phyloP scores from a whole-genome alignment of 108 stramenopile species.

The Chaetoceros tenuissimus region DNA sequence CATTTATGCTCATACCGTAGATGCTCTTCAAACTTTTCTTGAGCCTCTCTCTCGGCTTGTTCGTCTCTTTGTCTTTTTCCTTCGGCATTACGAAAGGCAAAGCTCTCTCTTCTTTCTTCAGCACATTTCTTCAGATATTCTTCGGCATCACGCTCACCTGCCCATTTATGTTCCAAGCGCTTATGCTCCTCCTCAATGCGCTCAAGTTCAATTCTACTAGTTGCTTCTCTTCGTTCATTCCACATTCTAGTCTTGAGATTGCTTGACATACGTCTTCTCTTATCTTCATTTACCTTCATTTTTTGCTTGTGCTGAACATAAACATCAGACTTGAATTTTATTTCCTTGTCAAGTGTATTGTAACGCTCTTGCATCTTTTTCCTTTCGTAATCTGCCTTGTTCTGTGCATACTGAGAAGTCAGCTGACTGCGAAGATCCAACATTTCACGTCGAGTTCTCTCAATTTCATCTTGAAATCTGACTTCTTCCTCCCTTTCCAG shows the following conservation, averaged over 20 bases:
- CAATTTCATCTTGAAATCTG: constrained; percentile 38
- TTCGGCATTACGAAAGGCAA: constrained; percentile 25
- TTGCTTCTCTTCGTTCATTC: constrained; percentile 37
- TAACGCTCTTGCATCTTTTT: constrained; percentile 22
- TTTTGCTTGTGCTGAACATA: constrained; percentile 68
- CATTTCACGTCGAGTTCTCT: constrained; percentile 46
- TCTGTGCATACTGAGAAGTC: constrained; percentile 42
- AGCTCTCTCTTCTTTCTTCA: constrained; percentile 30
- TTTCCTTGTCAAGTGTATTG: constrained; percentile 49
- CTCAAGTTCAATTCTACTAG: constrained; percentile 33
- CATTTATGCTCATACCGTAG: constrained; percentile 62
- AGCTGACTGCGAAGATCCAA: constrained; percentile 49
- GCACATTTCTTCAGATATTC: constrained; percentile 37
- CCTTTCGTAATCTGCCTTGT: constrained; percentile 37
- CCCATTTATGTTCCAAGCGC: constrained; percentile 54
- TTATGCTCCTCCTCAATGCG: constrained; percentile 32
- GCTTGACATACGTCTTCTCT: constrained; percentile 51
- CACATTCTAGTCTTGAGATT: constrained; percentile 50
- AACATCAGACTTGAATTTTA: constrained; percentile 61
- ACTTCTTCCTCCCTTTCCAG: constrained; percentile 43
- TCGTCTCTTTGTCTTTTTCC: constrained; percentile 11
- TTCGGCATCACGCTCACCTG: constrained; percentile 69
- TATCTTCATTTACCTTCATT: constrained; percentile 60
- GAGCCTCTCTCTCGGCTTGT: constrained; percentile 11
- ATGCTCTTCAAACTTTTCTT: constrained; percentile 33